phyloP scores from a whole-genome alignment of 2,329 filamentous ascomycete species.

The Pyrenochaeta sp. region DNA sequence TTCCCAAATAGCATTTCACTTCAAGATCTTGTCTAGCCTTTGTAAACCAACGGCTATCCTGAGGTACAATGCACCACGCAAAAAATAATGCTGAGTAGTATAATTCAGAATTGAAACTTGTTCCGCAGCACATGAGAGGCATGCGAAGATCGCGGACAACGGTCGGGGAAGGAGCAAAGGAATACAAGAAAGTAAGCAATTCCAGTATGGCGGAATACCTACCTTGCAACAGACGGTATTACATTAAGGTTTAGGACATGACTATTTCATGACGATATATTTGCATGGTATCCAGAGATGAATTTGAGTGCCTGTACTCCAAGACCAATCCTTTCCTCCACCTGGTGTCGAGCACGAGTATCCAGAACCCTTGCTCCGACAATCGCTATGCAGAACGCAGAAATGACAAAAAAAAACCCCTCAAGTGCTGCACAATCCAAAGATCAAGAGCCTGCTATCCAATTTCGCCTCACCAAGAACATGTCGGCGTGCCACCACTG shows the following conservation, averaged over 20 bases:
- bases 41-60: too few species aligned
- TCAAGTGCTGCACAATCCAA: background rate
- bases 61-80: too few species aligned
- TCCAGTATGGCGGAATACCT: background rate
- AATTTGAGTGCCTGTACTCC: background rate
- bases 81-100: too few species aligned
- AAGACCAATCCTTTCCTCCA: background rate
- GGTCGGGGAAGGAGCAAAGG: too few species aligned
- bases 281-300: constrained; percentile 7
- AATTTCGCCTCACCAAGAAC: background rate
- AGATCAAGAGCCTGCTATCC: background rate
- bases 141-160: too few species aligned
- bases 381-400: constrained; percentile 4
- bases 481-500: background rate
- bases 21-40: too few species aligned
- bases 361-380: background rate
- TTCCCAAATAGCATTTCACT: too few species aligned
- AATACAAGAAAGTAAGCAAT: background rate
- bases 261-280: constrained; percentile 1
- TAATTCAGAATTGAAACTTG: too few species aligned
- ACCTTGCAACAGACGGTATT: background rate
- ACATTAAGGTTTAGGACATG: constrained; percentile 1
- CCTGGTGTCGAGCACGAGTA: background rate
- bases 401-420: background rate
- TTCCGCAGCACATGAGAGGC: too few species aligned